Conservation (phyloP, 2,329 filamentous ascomycete species). For the Moelleriella libera region DNA sequence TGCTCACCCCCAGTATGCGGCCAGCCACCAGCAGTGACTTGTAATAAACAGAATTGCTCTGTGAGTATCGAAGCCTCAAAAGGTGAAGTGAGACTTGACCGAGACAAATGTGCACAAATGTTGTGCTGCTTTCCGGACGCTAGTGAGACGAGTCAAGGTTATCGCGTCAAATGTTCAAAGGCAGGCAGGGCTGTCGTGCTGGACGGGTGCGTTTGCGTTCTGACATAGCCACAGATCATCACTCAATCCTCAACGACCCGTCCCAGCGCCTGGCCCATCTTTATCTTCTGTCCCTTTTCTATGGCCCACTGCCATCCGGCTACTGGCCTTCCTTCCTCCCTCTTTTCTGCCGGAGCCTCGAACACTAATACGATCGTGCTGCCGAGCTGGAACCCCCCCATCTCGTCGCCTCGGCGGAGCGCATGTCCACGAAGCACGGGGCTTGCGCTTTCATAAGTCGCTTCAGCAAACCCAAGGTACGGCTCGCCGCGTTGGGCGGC, state of each 20-base stretch:
- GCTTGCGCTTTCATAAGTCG: slow-evolving; percentile 71
- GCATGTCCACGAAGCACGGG: slow-evolving; percentile 69
- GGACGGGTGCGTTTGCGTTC: too few species aligned
- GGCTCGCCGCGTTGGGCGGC: slow-evolving; percentile 63
- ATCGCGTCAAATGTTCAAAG: too few species aligned
- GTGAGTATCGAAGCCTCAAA: too few species aligned
- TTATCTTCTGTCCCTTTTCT: slow-evolving; percentile 74
- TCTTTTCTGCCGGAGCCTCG: slow-evolving; percentile 63
- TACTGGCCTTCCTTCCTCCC: slow-evolving; percentile 35
- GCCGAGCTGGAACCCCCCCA: slow-evolving; percentile 94
- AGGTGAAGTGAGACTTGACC: too few species aligned
- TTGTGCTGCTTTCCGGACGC: too few species aligned
- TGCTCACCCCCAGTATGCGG: too few species aligned
- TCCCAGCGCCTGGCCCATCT: slow-evolving; percentile 78
- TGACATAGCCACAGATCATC: neutral
- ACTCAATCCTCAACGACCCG: slow-evolving; percentile 45
- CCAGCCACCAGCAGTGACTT: too few species aligned
- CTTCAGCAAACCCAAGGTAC: slow-evolving; percentile 86
- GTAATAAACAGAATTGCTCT: too few species aligned
- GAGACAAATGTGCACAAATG: too few species aligned
- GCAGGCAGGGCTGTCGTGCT: too few species aligned
- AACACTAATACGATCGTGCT: slow-evolving; percentile 94
- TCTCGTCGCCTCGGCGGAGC: slow-evolving; percentile 78
- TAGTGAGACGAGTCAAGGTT: too few species aligned
- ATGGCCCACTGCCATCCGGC: slow-evolving; percentile 78